These are phyloP conservation scores for Flaveria ramosissima DNA, from an alignment of 129 eudicot species.

Conservation along the genomic window DNA sequence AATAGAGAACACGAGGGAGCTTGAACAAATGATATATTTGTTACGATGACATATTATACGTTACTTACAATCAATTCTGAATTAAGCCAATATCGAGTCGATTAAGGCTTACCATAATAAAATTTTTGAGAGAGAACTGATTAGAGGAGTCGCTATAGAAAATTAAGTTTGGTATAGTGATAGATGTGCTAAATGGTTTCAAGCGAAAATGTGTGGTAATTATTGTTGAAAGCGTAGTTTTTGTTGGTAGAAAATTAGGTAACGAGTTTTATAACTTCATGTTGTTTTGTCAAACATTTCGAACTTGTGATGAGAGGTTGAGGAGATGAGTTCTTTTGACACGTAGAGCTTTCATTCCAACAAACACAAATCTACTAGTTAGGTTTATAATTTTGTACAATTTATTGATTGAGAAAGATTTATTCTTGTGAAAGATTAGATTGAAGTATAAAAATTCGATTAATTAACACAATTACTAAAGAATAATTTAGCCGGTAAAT, in stretches of 20 bases:
- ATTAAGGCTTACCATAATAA: background rate
- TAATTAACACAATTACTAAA: too few relatives aligned
- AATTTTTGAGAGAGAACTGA: background rate
- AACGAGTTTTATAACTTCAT: background rate
- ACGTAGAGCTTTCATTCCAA: background rate
- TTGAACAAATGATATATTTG: too few relatives aligned
- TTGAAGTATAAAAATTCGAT: too few relatives aligned
- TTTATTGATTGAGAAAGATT: background rate
- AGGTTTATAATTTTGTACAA: background rate
- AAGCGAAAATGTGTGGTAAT: background rate
- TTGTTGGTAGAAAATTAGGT: slow-evolving; percentile 10
- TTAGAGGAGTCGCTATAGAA: background rate
- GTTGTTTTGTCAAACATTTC: background rate
- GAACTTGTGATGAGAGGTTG: background rate
- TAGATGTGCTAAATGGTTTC: background rate
- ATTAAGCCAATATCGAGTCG: too few relatives aligned
- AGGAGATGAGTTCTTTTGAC: background rate
- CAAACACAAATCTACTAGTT: background rate
- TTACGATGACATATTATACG: too few relatives aligned
- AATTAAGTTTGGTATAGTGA: background rate
- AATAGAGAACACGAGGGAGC: too few relatives aligned
- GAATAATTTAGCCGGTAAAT: too few relatives aligned
- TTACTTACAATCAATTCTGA: too few relatives aligned
- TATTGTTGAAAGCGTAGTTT: background rate
- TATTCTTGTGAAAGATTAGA: background rate